Base-by-base conservation (phyloP, 75 land plant species). In the Gnetum montanum region DNA sequence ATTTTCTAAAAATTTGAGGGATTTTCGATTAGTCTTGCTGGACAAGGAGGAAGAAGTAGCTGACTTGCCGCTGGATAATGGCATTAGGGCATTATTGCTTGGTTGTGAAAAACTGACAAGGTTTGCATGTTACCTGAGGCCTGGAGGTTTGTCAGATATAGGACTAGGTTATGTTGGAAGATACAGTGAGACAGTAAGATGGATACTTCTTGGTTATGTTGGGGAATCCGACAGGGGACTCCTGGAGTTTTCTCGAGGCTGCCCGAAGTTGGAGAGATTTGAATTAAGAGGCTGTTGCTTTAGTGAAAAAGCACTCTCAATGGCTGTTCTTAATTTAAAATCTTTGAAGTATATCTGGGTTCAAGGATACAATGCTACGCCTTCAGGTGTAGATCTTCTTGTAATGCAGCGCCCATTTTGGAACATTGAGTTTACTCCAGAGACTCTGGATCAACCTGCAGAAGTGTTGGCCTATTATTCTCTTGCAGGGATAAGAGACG, bases 41-140 rank as follows among this genome's bases (percentile, higher is more conserved):
- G 83, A 88, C 19, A 60, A 61, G 38, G 64, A 67, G 60, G 77
- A 64, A 33, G 53, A 5, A 15, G 60, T 86, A 20, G 28, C 88
- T 35, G 99, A 90, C 18, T 62, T 83, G 33, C 99, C 99, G 12
- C 79, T 95, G n/a, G 99, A 95, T 63, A 78, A 80, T 66, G 99
- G 99, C 16, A 84, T 95, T 1, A 76, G 71, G 56, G 49, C 73
- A n/a, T 61, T 95, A 18, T 36, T 95, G 49, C 74, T 43, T 30
- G 92, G 97, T 0, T 95, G 99, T 50, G 54, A 64, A 31, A 77
- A 72, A 46, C 72, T 95, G 22, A 61, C 55, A 34, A 76, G 88
- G 22, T 75, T 95, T 61, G 85, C 83, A 6, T 62, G 90, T 11
- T 95, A 95, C 34, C 65, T 81, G 4, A 64, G 97, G 23, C 86